A percentile compares a stretch with the other conserved stretches of the same genome.
Evolutionary conservation across 768 basidiomycete genomes (phyloP).

Genomic region (Boletus pseudo-olivaceus): DNA sequence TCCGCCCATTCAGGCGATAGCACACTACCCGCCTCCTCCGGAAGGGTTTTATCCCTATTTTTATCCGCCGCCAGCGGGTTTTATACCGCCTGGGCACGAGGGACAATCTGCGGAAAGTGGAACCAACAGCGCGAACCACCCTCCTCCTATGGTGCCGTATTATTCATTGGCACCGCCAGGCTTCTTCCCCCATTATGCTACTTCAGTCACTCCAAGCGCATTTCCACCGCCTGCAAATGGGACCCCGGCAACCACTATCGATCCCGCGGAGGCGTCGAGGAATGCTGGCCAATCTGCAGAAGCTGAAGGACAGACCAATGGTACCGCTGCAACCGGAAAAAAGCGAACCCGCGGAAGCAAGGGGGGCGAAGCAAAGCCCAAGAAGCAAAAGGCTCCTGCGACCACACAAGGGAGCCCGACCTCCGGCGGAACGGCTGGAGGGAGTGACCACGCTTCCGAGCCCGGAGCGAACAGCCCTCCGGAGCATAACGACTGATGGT

Average conservation of each 20-base stretch:
- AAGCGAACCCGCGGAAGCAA: constrained; percentile 32
- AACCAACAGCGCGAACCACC: constrained; percentile 28
- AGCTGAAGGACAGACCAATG: constrained; percentile 16
- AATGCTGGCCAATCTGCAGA: constrained; percentile 19
- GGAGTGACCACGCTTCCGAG: constrained; percentile 28
- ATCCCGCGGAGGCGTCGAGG: constrained; percentile 24
- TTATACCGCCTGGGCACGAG: constrained; percentile 38
- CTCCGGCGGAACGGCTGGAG: constrained; percentile 25
- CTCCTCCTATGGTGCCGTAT: constrained; percentile 33
- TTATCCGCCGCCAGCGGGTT: constrained; percentile 41
- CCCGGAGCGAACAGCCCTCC: constrained; percentile 22
- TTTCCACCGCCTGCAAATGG: constrained; percentile 32
- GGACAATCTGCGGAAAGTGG: constrained; percentile 33
- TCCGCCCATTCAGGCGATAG: constrained; percentile 25
- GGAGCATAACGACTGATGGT: constrained; percentile 23
- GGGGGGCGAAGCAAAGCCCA: constrained; percentile 28
- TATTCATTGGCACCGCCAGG: constrained; percentile 38
- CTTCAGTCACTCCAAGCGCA: constrained; percentile 26
- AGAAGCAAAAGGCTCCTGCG: constrained; percentile 29
- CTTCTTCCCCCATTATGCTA: constrained; percentile 37
- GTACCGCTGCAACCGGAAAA: constrained; percentile 18
- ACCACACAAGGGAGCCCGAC: constrained; percentile 15
- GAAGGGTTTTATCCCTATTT: constrained; percentile 45
- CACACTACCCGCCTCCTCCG: constrained; percentile 35
- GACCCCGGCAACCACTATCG: constrained; percentile 23